phyloP scores from a whole-genome alignment of 352 stramenopile genomes.

The Globisporangium acanthophoron region DNA sequence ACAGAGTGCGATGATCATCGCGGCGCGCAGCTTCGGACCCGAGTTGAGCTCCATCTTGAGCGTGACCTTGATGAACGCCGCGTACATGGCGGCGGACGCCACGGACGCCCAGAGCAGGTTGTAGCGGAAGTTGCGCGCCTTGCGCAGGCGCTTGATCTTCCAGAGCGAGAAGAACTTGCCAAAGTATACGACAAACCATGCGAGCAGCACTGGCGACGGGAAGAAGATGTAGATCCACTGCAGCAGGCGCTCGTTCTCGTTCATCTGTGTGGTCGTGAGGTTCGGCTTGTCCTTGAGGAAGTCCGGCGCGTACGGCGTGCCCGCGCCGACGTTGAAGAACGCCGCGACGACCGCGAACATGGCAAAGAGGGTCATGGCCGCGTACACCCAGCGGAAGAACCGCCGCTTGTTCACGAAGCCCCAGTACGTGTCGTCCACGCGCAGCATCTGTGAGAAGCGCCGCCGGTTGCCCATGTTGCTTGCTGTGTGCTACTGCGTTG shows the following conservation, averaged over 20 bases:
- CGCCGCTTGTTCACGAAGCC: slow-evolving; percentile 69
- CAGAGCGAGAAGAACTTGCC: slow-evolving; percentile 75
- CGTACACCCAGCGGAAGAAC: slow-evolving; percentile 71
- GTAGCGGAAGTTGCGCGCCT: slow-evolving; percentile 79
- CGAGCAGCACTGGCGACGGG: slow-evolving; percentile 54
- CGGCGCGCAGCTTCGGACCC: slow-evolving; percentile 52
- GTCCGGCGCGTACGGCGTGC: slow-evolving; percentile 40
- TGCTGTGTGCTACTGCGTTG: background rate
- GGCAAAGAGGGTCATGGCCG: slow-evolving; percentile 64
- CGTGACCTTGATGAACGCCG: slow-evolving; percentile 37
- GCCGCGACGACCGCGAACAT: slow-evolving; percentile 72
- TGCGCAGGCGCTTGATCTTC: slow-evolving; percentile 71
- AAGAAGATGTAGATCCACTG: slow-evolving; percentile 75
- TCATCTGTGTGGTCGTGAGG: slow-evolving; percentile 47
- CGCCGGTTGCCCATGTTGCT: slow-evolving; percentile 45
- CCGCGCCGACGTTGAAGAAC: slow-evolving; percentile 65
- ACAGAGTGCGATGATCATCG: slow-evolving; percentile 53
- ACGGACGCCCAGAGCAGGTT: slow-evolving; percentile 69
- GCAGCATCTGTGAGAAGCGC: slow-evolving; percentile 60
- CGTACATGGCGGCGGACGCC: slow-evolving; percentile 46
- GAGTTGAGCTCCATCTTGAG: slow-evolving; percentile 60
- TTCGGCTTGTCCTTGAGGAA: slow-evolving; percentile 38
- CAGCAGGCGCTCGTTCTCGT: slow-evolving; percentile 69
- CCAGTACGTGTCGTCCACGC: slow-evolving; percentile 73
- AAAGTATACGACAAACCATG: slow-evolving; percentile 78